Conservation (phyloP, 2,329 filamentous ascomycete genomes). For the Diaporthe aspalathi region DNA sequence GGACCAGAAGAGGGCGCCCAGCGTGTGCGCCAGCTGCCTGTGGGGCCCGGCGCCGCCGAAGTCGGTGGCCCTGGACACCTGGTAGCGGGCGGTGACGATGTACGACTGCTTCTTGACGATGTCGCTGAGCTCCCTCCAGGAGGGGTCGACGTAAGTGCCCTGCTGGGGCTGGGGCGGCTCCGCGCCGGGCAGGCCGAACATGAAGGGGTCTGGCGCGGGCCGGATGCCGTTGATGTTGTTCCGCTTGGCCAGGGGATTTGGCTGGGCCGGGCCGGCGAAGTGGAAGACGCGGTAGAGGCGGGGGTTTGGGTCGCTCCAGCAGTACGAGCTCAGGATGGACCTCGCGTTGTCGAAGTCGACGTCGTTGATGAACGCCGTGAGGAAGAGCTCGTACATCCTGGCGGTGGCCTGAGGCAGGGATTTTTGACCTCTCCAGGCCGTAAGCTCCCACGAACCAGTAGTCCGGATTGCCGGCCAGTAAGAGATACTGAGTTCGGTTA, state of each 20-base stretch:
- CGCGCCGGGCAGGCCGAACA: constrained; percentile 33
- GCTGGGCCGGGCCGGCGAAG: constrained; percentile 57
- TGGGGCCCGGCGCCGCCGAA: constrained; percentile 53
- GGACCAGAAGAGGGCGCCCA: constrained; percentile 66
- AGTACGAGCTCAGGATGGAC: constrained; percentile 67
- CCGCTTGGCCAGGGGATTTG: constrained; percentile 39
- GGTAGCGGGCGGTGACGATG: constrained; percentile 65
- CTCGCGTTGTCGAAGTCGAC: constrained; percentile 61
- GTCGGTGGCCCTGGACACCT: constrained; percentile 60
- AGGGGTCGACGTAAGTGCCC: constrained; percentile 14
- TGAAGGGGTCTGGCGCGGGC: constrained; percentile 33
- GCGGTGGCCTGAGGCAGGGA: neutral
- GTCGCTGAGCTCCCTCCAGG: constrained; percentile 66
- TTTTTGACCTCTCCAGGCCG: neutral
- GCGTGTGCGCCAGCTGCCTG: constrained; percentile 32
- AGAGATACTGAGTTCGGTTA: neutral
- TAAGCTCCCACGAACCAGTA: neutral
- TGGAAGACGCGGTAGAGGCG: constrained; percentile 64
- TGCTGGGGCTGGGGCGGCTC: constrained; percentile 7
- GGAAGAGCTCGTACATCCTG: constrained; percentile 70
- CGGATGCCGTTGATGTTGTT: constrained; percentile 41
- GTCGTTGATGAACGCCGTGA: constrained; percentile 64
- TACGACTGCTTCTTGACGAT: constrained; percentile 68
- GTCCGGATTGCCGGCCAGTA: neutral
- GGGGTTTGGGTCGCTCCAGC: constrained; percentile 65